phyloP scores from a whole-genome alignment of 768 basidiomycete genomes.

The Mycena metata region DNA sequence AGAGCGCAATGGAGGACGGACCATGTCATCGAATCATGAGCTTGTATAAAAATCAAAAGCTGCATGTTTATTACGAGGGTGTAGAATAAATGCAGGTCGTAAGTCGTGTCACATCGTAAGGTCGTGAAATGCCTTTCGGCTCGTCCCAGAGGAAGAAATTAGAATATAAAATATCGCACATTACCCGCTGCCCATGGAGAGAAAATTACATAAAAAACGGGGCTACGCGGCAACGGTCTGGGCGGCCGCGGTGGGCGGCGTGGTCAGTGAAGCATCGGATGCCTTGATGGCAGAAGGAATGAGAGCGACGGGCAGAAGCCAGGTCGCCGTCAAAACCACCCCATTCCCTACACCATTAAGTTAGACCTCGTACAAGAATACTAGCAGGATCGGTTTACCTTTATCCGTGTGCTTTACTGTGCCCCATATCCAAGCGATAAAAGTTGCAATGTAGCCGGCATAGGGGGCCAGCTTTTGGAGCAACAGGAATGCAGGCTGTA shows the following conservation, averaged over 20 bases:
- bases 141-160: too few species aligned
- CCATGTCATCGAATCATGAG: too few species aligned
- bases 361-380: not conserved
- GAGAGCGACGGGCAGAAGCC: constrained; percentile 69
- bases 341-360: constrained; percentile 54
- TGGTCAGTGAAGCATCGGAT: not conserved
- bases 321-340: constrained; percentile 70
- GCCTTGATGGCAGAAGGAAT: constrained; percentile 51
- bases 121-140: too few species aligned
- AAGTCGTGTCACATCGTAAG: too few species aligned
- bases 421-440: constrained; percentile 70
- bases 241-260: not conserved
- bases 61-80: too few species aligned
- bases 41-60: too few species aligned
- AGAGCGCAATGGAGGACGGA: too few species aligned
- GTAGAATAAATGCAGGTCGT: too few species aligned
- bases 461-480: constrained; percentile 63
- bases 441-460: constrained; percentile 66
- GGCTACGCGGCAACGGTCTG: too few species aligned
- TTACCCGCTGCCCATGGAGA: too few species aligned
- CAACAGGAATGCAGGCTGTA: constrained; percentile 58
- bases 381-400: constrained; percentile 23
- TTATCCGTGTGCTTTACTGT: constrained; percentile 65
- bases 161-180: too few species aligned
- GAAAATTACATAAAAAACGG: too few species aligned